Conservation (phyloP, 495 filamentous ascomycete species). For the Amorphotheca resinae region DNA sequence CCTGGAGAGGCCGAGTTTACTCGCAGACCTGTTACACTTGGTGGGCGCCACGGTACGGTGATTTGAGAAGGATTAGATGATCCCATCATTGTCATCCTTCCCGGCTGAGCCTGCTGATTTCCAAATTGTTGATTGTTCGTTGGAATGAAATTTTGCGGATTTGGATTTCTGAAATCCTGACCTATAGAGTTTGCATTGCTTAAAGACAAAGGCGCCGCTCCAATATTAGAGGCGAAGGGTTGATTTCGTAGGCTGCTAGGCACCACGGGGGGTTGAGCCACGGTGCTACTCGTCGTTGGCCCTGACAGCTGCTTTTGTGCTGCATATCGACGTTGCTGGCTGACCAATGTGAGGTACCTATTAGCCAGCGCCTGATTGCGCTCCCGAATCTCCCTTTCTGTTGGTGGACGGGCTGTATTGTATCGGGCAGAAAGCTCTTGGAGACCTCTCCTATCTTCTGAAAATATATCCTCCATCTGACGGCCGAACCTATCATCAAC, state of each 20-base stretch:
- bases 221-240: too few species aligned
- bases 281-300: background rate
- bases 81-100: background rate
- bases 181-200: background rate
- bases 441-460: constrained; percentile 24
- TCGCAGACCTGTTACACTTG: background rate
- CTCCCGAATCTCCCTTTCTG: constrained; percentile 21
- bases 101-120: background rate
- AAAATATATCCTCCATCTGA: constrained; percentile 29
- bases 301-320: background rate
- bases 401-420: constrained; percentile 20
- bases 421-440: constrained; percentile 9
- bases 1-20: constrained; percentile 4
- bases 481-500: constrained; percentile 17
- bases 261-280: background rate
- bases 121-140: too few species aligned
- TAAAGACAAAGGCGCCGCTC: too few species aligned
- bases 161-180: background rate
- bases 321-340: background rate
- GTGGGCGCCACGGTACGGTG: background rate
- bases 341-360: constrained; percentile 7
- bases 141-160: background rate
- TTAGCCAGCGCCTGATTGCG: constrained; percentile 11
- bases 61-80: constrained; percentile 6
- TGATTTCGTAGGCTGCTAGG: too few species aligned